Evolutionary conservation across 2,329 filamentous ascomycete genomes (phyloP).

Genomic region (Fusarium tuaranense): DNA sequence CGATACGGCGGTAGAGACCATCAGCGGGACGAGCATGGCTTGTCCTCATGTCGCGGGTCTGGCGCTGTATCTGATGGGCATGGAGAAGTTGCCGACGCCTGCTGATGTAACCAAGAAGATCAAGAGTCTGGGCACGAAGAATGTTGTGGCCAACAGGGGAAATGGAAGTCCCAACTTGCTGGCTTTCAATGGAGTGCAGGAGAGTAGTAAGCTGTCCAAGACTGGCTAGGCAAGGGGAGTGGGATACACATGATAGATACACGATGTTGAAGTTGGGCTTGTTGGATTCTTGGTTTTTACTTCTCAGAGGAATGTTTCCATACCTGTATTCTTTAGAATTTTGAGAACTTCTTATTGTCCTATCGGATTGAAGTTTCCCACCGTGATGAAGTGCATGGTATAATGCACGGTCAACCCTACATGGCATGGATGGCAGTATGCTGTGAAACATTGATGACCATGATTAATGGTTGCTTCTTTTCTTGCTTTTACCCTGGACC

Average conservation of each 20-base stretch:
- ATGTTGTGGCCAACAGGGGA: constrained; percentile 50
- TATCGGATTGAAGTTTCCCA: not conserved
- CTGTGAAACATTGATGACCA: not conserved
- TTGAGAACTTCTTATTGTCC: not conserved
- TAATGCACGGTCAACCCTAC: not conserved
- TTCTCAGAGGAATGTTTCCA: not conserved
- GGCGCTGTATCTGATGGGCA: constrained; percentile 62
- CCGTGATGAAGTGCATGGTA: not conserved
- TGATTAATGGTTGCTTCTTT: not conserved
- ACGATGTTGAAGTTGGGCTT: not conserved
- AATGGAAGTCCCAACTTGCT: constrained; percentile 58
- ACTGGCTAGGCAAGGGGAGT: not conserved
- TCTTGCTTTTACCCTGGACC: not conserved
- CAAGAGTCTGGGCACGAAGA: constrained; percentile 54
- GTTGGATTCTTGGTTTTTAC: not conserved
- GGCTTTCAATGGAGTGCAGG: constrained; percentile 58
- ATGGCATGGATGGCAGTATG: not conserved
- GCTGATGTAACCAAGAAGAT: constrained; percentile 56
- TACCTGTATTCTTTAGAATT: not conserved
- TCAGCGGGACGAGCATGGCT: constrained; percentile 73
- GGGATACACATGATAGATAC: not conserved
- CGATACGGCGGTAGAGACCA: constrained; percentile 55
- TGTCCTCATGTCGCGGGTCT: constrained; percentile 71
- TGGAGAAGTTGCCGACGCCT: constrained; percentile 53
- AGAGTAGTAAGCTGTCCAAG: not conserved